These are phyloP conservation scores for Tetrapisispora pingtungensis DNA, from an alignment of 805 yeast species.

Conservation along the genomic window DNA sequence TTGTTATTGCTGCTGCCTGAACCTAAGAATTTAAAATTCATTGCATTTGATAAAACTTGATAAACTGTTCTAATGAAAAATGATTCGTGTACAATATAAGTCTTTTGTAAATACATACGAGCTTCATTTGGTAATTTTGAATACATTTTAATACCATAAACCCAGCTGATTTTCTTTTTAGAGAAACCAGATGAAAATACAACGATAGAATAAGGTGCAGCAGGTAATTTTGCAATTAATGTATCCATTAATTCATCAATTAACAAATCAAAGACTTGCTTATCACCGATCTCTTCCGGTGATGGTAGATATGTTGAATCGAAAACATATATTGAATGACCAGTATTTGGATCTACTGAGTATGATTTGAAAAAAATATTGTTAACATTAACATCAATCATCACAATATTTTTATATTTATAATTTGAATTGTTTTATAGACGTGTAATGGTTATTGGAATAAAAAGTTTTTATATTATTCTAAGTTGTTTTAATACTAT, in stretches of 20 bases:
- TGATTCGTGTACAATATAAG: constrained; percentile 80
- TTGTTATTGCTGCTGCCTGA: constrained; percentile 8
- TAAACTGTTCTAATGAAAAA: constrained; percentile 78
- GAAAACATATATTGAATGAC: constrained; percentile 66
- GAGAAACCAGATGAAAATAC: constrained; percentile 79
- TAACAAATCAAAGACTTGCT: constrained; percentile 29
- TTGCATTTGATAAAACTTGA: constrained; percentile 57
- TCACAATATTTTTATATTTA: neutral
- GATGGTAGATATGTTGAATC: constrained; percentile 76
- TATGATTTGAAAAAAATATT: constrained; percentile 49
- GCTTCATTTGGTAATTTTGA: constrained; percentile 47
- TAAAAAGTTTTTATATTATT: too few species aligned
- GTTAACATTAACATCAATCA: constrained; percentile 28
- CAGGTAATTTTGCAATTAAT: constrained; percentile 49
- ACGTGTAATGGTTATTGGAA: neutral
- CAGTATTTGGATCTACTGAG: constrained; percentile 55
- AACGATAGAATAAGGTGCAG: constrained; percentile 52
- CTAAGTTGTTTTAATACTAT: too few species aligned
- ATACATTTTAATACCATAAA: constrained; percentile 57
- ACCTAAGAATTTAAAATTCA: constrained; percentile 38
- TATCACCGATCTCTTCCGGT: constrained; percentile 35
- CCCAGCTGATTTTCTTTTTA: constrained; percentile 41
- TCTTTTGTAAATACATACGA: constrained; percentile 45
- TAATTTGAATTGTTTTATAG: neutral
- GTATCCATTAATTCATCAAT: constrained; percentile 47